Evolutionary conservation across 306 rosid species (phyloP), one percentile per base, ranked within the genome.

Genomic region (Cucurbita pepo): DNA sequence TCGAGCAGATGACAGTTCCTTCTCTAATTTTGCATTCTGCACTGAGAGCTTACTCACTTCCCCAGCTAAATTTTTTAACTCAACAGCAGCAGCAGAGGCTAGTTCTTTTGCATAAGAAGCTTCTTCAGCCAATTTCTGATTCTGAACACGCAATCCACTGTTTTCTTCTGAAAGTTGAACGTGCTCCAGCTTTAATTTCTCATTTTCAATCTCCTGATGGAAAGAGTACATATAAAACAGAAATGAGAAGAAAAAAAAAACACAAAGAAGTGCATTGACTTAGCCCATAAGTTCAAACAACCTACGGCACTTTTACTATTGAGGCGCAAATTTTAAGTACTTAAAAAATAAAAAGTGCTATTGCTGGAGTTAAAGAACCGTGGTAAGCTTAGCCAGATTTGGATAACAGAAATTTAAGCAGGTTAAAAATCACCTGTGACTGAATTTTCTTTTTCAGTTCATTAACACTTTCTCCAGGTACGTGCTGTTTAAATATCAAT

Each of bases 11-110:
- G 82, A 71, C 78, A 91, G 71, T 76, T 95, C 99, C 76, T 95
- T 95, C 74, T 91, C 96, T 65, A 91, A 77, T 82, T 95, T 95
- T 6, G 95, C 86, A 80, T 80, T 91, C 78, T 89, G 97, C 76
- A 89, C 62, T 61, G 99, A 89, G 69, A 91, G 87, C 81, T 88
- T 95, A 15, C 97, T 95, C 79, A 95, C 96, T 85, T 95, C 97
- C 81, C 95, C 84, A 45, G 97, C 99, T 88, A 95, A 83, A 88
- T 91, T 95, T 84, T 95, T 95, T 78, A 95, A 79, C 77, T 95
- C 99, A 62, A 95, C 93, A 56, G 99, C 99, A 77, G 99, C 99
- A 76, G 99, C 99, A 72, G 99, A 91, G 41, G 99, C 99, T 73
- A 95, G 82, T 77, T 95, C 99, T 77, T 91, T 95, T 62, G 99